Base-by-base conservation (phyloP, 371 early-diverging fungal genomes). In the Mortierella sp. region DNA sequence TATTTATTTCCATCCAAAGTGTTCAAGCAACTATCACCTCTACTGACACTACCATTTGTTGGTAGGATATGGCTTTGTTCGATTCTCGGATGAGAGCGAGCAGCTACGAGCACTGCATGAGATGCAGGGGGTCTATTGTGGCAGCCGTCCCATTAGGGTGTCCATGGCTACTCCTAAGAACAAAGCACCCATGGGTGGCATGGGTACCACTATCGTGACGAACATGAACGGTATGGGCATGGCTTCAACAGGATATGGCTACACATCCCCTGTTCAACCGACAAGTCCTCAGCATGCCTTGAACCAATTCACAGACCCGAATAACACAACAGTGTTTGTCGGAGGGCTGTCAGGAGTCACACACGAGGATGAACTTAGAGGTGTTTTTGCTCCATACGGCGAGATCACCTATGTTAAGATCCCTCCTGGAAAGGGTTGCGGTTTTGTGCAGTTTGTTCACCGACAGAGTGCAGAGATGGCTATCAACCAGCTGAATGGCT, bases 291-390 rank as follows among this genome's bases (percentile, higher is more conserved):
- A 78, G 28, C 64, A 71, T 10, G 61, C 80, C 19, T 14, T 50
- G 24, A 79, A 72, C 47, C 81, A 79, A 46, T 82, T 78, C 69
- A 83, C 76, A 5, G 98, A 97, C 71, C 95, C 95, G 30, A 90
- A 83, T 74, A 96, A 96, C 79, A 96, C 96, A 2, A 96, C 98
- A 1, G 95, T 97, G 16, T 97, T 97, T 84, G 94, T 97, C 8
- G 98, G 98, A 23, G 96, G 96, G 4, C 78, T 97, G 39, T 89
- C 87, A 41, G 83, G 92, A 14, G 84, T 89, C 30, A 91, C 91
- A 16, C 85, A 88, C 48, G 96, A 96, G 73, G 94, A 94, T 34
- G 96, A 96, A 55, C 81, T 97, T 53, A 81, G 86, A 31, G 84
- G 45, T 6, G 85, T 84, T 53, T 97, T 97, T 74, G 81, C 86